A percentile compares a stretch with the other conserved stretches of the same genome.
These are phyloP conservation scores for Dillenia suffruticosa DNA, from an alignment of 164 flowering plant species.

Conservation along the genomic window DNA sequence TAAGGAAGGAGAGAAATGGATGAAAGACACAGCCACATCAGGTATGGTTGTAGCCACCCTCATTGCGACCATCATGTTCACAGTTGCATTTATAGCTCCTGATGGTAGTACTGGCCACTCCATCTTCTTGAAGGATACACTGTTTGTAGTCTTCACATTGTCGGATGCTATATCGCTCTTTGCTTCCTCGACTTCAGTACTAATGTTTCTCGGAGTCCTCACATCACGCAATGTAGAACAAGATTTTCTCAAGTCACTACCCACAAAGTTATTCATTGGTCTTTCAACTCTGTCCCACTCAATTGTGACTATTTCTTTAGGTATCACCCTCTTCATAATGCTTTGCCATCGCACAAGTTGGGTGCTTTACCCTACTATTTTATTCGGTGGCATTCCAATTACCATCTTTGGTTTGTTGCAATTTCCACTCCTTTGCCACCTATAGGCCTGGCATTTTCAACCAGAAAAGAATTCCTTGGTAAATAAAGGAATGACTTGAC, in stretches of 20 bases:
- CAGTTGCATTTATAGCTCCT: constrained; percentile 18
- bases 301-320: constrained; percentile 20
- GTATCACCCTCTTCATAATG: constrained; percentile 10
- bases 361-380: constrained; percentile 9
- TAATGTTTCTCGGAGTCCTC: constrained; percentile 18
- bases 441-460: constrained; percentile 15
- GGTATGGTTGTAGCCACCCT: constrained; percentile 19
- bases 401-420: background rate
- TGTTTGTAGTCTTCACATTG: constrained; percentile 10
- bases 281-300: constrained; percentile 21
- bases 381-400: constrained; percentile 7
- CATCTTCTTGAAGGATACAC: background rate
- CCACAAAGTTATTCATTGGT: constrained; percentile 14
- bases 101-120: constrained; percentile 7
- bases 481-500: no score
- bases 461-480: no score
- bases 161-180: constrained; percentile 18
- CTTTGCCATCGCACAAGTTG: constrained; percentile 3
- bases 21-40: constrained; percentile 20
- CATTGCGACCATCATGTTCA: constrained; percentile 20
- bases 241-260: constrained; percentile 16
- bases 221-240: constrained; percentile 18
- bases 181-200: constrained; percentile 13
- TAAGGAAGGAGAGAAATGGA: constrained; percentile 12
- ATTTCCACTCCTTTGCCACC: background rate